Base-by-base conservation (phyloP, 2,329 filamentous ascomycete species). In the Curvularia verruculosa region DNA sequence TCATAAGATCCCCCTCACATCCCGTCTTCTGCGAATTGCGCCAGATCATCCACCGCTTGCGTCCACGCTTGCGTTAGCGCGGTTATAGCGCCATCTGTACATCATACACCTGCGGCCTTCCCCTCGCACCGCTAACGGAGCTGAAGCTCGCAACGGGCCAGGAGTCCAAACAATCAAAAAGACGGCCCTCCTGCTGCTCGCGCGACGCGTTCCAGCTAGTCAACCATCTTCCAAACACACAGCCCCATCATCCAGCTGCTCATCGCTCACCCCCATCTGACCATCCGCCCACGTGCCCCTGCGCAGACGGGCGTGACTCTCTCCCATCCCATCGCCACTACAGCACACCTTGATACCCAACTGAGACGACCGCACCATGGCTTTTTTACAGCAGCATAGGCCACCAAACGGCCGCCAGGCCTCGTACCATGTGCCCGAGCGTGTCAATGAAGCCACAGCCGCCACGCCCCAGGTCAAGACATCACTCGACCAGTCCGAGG, bases 401-500 rank as follows among this genome's bases (percentile, higher is more conserved):
- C 75, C 73, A 36, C 73, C 69, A 58, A 64, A 67, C 46, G 65
- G 72, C 46, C 71, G 74, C 13, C 73, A 73, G 56, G 57, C 72
- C 26, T 75, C 75, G 15, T 75, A 72, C 63, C 70, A 72, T 41
- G 58, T 65, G 41, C 66, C 70, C 31, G 66, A 70, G 31, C 65
- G 60, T 24, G 59, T 60, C 23, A 50, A 69, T 53, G 64, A 69
- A 48, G 61, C 66, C 54, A 64, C 65, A 45, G 60, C 67, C 36
- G 53, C 58, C 56, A 76, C 79, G 45, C 74, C 77, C 34, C 75
- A 76, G 48, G 73, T 70, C 46, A 78, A 81, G 63, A 77, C 80
- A 19, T 72, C 78, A 41, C 79, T 87, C 58, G 87, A 90, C 59
- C 89, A 93, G 64, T 89, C 91, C 12, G 89, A 95, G 77, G 94